Evolutionary conservation across 1,284 basidiomycete genomes (phyloP).

Genomic region (Tausonia pullulans): DNA sequence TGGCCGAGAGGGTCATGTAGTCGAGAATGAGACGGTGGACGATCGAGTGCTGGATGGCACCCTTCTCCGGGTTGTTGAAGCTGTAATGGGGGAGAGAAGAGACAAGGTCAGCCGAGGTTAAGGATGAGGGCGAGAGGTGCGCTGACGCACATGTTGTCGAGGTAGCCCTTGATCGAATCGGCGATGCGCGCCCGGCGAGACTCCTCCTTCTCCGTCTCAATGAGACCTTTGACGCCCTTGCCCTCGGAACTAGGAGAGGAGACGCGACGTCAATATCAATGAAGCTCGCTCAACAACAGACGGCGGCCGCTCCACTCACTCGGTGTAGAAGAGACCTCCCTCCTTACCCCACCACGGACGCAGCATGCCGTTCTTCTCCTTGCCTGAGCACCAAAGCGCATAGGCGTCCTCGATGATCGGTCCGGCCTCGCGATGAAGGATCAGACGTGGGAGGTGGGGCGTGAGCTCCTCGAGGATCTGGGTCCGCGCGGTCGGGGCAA

Average conservation of each 20-base stretch:
- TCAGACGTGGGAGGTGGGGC: slow-evolving; percentile 54
- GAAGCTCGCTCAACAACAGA: too few species aligned
- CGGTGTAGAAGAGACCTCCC: slow-evolving; percentile 52
- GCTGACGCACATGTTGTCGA: slow-evolving; percentile 56
- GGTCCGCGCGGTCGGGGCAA: slow-evolving; percentile 44
- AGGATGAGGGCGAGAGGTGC: neutral
- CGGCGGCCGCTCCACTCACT: slow-evolving; percentile 7
- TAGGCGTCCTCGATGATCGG: slow-evolving; percentile 72
- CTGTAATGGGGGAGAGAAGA: slow-evolving; percentile 34
- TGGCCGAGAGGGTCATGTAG: slow-evolving; percentile 26
- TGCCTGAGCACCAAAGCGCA: slow-evolving; percentile 70
- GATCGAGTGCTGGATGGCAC: slow-evolving; percentile 67
- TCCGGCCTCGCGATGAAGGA: slow-evolving; percentile 72
- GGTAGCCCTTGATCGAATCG: slow-evolving; percentile 54
- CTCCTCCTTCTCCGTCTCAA: slow-evolving; percentile 49
- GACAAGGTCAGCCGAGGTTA: too few species aligned
- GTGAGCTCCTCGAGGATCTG: slow-evolving; percentile 67
- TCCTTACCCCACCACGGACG: slow-evolving; percentile 84
- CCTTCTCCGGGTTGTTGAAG: slow-evolving; percentile 81
- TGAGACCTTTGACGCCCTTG: slow-evolving; percentile 17
- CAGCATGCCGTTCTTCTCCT: slow-evolving; percentile 50
- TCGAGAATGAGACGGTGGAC: slow-evolving; percentile 56
- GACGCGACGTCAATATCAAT: neutral
- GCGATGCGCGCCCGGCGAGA: slow-evolving; percentile 57
- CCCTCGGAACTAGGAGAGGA: slow-evolving; percentile 14